Conservation (phyloP, 2,329 filamentous ascomycete genomes). For the Ophiocordyceps polyrhachis-furcata region DNA sequence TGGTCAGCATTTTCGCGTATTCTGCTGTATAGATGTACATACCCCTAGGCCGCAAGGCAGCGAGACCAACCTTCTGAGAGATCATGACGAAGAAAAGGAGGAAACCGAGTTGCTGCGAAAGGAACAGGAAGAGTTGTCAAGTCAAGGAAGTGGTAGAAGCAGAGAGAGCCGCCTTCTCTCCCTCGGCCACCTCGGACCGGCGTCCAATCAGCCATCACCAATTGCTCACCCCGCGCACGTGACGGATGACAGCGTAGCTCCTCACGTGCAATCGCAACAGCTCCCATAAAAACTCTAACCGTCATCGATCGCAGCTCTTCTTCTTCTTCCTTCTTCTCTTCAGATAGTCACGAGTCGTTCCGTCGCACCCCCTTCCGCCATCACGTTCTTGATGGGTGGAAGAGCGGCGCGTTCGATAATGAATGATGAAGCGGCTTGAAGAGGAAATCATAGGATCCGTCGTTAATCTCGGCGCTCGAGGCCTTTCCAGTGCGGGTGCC, state of each 20-base stretch:
- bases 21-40: constrained; percentile 3
- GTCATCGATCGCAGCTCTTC: constrained; percentile 3
- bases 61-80: constrained; percentile 36
- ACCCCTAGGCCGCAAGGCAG: constrained; percentile 42
- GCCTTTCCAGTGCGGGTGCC: constrained; percentile 24
- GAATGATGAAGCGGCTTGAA: constrained; percentile 15
- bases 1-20: not conserved
- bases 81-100: constrained; percentile 23
- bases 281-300: not conserved
- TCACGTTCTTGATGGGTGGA: not conserved
- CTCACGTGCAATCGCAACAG: not conserved
- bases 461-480: constrained; percentile 37
- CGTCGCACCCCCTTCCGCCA: constrained; percentile 6
- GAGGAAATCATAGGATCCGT: constrained; percentile 32
- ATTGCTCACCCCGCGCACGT: constrained; percentile 17
- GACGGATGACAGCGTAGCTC: not conserved
- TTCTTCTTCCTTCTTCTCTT: constrained; percentile 17
- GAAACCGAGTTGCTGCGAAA: not conserved
- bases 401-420: not conserved
- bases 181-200: constrained; percentile 22
- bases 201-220: constrained; percentile 19
- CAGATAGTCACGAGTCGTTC: constrained; percentile 32
- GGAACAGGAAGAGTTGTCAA: not conserved
- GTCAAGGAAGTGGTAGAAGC: not conserved
- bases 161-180: not conserved